Evolutionary conservation across 1,139 yeast genomes (phyloP).

Genomic region (Blastobotrys proliferans): DNA sequence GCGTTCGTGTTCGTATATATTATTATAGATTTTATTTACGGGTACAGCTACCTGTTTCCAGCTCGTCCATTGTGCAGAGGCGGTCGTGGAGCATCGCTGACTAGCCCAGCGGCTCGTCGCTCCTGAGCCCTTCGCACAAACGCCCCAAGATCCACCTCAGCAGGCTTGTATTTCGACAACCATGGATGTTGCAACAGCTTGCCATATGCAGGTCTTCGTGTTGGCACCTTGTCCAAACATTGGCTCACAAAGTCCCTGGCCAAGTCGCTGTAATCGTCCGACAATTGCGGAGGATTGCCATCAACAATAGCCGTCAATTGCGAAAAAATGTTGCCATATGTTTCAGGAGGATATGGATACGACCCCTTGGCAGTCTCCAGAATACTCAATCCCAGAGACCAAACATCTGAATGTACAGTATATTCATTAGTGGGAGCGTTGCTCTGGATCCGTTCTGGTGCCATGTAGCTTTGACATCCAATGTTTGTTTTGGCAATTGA

Average conservation of each 20-base stretch:
- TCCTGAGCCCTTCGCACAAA: slow-evolving; percentile 30
- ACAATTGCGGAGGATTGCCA: slow-evolving; percentile 86
- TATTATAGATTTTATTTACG: too few species aligned
- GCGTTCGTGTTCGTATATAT: too few species aligned
- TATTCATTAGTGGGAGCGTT: slow-evolving; percentile 54
- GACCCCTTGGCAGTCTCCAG: slow-evolving; percentile 86
- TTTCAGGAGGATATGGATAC: slow-evolving; percentile 94
- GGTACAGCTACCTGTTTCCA: background rate
- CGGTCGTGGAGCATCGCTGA: slow-evolving; percentile 9
- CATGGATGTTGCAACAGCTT: slow-evolving; percentile 77
- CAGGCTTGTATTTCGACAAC: slow-evolving; percentile 53
- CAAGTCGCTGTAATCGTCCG: slow-evolving; percentile 58
- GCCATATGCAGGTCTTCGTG: slow-evolving; percentile 76
- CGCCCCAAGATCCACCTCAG: slow-evolving; percentile 43
- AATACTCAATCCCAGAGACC: slow-evolving; percentile 91
- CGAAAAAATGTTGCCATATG: slow-evolving; percentile 82
- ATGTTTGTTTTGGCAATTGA: slow-evolving; percentile 93
- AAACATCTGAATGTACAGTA: slow-evolving; percentile 91
- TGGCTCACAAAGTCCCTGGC: slow-evolving; percentile 78
- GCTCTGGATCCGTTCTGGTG: slow-evolving; percentile 90
- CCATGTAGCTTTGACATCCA: slow-evolving; percentile 99
- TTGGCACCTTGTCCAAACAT: slow-evolving; percentile 80
- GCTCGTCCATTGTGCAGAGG: slow-evolving; percentile 18
- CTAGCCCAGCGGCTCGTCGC: background rate
- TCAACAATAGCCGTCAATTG: slow-evolving; percentile 95